Evolutionary conservation across 257 asterid genomes (phyloP).

Genomic region (Plectranthus barbatus): DNA sequence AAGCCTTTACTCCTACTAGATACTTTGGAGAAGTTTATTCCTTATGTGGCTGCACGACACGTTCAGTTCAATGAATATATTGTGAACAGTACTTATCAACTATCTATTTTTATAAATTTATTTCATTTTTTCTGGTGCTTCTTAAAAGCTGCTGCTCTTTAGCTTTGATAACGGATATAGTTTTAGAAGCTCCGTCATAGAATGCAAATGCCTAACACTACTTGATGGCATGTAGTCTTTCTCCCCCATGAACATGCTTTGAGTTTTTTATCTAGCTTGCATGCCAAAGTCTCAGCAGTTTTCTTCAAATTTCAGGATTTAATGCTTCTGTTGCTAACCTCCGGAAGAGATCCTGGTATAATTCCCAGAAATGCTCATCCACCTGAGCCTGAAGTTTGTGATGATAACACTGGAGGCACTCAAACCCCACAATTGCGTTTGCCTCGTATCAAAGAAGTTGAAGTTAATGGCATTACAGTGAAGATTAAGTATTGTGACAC

Average conservation of each 20-base stretch:
- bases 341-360: conserved; percentile 98
- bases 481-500: conserved; percentile 92
- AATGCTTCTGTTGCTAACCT: conserved; percentile 75
- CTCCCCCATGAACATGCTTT: background rate
- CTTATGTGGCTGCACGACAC: no score
- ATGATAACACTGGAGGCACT: conserved; percentile 55
- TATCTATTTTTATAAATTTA: no score
- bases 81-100: no score
- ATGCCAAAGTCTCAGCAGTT: background rate
- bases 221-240: background rate
- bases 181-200: background rate
- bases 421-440: conserved; percentile 84
- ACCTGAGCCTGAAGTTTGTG: conserved; percentile 85
- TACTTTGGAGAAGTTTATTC: no score
- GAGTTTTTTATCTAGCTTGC: background rate
- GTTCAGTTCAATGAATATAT: no score
- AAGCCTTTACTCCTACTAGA: no score
- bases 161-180: no score
- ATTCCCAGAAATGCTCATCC: conserved; percentile 89
- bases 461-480: conserved; percentile 70
- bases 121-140: no score
- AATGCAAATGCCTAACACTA: background rate
- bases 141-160: no score
- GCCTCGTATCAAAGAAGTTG: conserved; percentile 88
- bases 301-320: conserved; percentile 47